Evolutionary conservation across 192 early-diverging fungal species (phyloP), one percentile per base, ranked within the genome.

Genomic region (Phycomyces blakesleeanus): DNA sequence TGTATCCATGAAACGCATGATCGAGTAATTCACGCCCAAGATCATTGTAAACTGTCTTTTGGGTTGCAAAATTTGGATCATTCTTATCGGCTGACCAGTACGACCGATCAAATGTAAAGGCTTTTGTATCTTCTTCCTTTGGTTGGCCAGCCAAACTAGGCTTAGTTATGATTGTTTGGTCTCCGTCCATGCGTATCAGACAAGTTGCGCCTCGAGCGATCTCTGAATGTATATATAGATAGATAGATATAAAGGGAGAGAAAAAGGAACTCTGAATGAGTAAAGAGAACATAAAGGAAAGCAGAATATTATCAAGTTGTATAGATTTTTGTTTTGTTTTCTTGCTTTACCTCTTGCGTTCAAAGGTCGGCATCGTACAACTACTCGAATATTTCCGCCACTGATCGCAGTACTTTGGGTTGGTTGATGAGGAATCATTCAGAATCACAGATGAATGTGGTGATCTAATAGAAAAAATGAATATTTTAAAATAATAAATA

Each of bases 1-100:
- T 94, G 78, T 93, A 97, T 7, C 95, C 95, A 16, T 80, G 79
- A 47, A 97, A 87, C 9, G 94, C 88, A 61, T 96, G 94, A 41
- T 88, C 85, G 10, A 96, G 77, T 20, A 97, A 69, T 18, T 91
- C 85, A 21, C 72, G 69, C 1, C 92, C 93, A 20, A 94, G 72
- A 40, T 88, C 86, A 18, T 84, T 76, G 72, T 91, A 97, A 25
- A 97, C 82, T 1, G 62, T 65, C 57, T 85, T 72, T 59, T 96
- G 94, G 49, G 78, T 78, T 44, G 92, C 91, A 63, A 84, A 88
- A 57, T 79, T 64, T 0, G 77, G 51, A 51, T 83, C 83, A 41
- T 21, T 69, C 12, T 76, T 73, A 67, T 88, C 85, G 18, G 71
- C 89, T 0, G 91, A 88, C 91, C 91, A 93, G 74, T 89, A 96